Evolutionary conservation across 2,329 filamentous ascomycete species (phyloP), one percentile per base, ranked within the genome.

Genomic region (Xylaria sp.): DNA sequence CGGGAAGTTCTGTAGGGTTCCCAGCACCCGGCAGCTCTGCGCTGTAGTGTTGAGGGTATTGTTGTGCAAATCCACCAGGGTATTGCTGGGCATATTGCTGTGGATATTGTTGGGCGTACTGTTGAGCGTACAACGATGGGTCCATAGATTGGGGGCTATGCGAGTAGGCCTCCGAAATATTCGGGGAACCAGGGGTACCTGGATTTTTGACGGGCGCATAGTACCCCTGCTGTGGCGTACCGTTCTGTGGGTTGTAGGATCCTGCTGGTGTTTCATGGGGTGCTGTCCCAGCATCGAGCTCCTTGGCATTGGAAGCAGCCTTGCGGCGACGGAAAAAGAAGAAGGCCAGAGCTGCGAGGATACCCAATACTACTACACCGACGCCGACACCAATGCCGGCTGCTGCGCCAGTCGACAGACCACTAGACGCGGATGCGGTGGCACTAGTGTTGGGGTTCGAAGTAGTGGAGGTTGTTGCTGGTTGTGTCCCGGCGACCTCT

Each of bases 361-460:
- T 48, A 36, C 66, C 72, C 19, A 77, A 39, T 2, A 61, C 75
- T 3, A 61, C 78, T 8, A 79, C 50, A 4, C 72, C 72, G 9
- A 75, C 75, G 34, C 78, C 79, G 4, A 78, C 74, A 3, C 77
- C 79, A 47, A 79, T 78, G 11, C 79, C 80, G n/a, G 75, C 79
- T 47, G 77, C 74, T 8, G 77, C 77, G 21, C 78, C 80, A 7
- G 72, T 75, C 14, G 75, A 74, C 17, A 79, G 69, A 12, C 73
- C 74, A 32, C 62, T 56, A 19, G 67, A 32, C 30, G 64, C 17
- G 11, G 2, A 30, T 48, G 65, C 7, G n/a, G 1, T 57, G 42
- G 51, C 8, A 17, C 24, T 50, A 21, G 59, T 9, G 11, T 27
- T 36, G 19, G 55, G 19, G 19, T 4, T 54, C 11, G 24, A n/a